Evolutionary conservation across 169 alveolate species (phyloP), one percentile per base, ranked within the genome.

Genomic region (Hepatocystis sp.): DNA sequence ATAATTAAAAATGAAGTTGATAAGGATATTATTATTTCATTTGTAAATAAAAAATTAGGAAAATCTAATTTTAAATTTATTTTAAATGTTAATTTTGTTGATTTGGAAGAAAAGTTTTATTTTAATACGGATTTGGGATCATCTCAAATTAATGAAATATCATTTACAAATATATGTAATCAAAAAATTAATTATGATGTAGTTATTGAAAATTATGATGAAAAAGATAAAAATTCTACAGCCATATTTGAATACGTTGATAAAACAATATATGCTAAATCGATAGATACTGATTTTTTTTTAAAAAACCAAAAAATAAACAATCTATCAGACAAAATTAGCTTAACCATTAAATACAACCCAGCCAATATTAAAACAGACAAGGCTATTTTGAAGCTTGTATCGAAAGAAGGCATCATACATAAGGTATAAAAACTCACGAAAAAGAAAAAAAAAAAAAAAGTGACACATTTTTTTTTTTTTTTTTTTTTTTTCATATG

Each of bases 181-280:
- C 78, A 60, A n/a, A 76, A 76, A 76, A 76, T 76, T 42, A 76
- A 76, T 52, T 76, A 76, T 36, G 88, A 76, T 34, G 88, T 76
- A 32, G 52, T 76, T 39, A 76, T 76, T 58, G 88, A 76, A 30
- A 76, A 76, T 76, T 76, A 52, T 76, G 88, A 76, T 10, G 88
- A 76, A 51, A 51, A 52, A n/a, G 58, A 76, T 27, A 56, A 76
- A 58, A 76, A 60, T 25, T 44, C 88, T 0, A 76, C 56, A 49
- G 58, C 56, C 2, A 58, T 76, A 58, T 76, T 76, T 40, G 78
- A 76, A 23, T 76, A 76, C 28, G 42, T 44, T 27, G 88, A 76
- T 15, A 76, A 76, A 76, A 27, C 84, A n/a, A 27, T 76, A 25
- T 58, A 34, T 30, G 76, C 47, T 44, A 58, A 76, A 58, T 44